Conservation (phyloP, 169 alveolate genomes). For the Cryptosporidium andersoni region DNA sequence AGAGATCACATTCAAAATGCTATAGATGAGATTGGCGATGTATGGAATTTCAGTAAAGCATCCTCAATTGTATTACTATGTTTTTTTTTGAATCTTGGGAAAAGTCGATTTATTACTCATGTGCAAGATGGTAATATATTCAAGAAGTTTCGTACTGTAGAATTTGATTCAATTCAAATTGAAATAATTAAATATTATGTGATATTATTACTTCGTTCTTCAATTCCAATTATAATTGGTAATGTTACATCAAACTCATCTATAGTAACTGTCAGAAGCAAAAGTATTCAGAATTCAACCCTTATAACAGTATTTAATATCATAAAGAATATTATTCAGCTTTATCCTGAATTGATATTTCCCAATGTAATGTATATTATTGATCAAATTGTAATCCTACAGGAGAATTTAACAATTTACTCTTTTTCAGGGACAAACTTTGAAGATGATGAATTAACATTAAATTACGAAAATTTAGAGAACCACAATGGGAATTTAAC, state of each 20-base stretch:
- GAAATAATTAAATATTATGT: slow-evolving; percentile 44
- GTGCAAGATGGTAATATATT: neutral
- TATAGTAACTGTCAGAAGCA: neutral
- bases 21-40: too few species aligned
- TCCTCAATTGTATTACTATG: slow-evolving; percentile 4
- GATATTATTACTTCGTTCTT: slow-evolving; percentile 12
- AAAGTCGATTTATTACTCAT: slow-evolving; percentile 17
- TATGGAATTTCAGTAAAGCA: slow-evolving; percentile 8
- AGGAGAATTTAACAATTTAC: neutral
- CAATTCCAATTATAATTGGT: slow-evolving; percentile 24
- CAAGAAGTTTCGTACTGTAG: slow-evolving; percentile 17
- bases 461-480: neutral
- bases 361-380: slow-evolving; percentile 40
- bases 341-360: slow-evolving; percentile 36
- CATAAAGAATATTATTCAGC: neutral
- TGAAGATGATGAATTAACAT: slow-evolving; percentile 4
- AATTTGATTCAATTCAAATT: slow-evolving; percentile 7
- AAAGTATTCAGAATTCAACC: slow-evolving; percentile 9
- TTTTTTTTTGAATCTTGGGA: slow-evolving; percentile 38
- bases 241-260: neutral
- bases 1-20: too few species aligned
- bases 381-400: neutral
- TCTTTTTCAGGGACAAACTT: neutral
- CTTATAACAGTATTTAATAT: slow-evolving; percentile 21
- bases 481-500: neutral